Base-by-base conservation (phyloP, 2,329 filamentous ascomycete species). In the Nigrospora oryzae region DNA sequence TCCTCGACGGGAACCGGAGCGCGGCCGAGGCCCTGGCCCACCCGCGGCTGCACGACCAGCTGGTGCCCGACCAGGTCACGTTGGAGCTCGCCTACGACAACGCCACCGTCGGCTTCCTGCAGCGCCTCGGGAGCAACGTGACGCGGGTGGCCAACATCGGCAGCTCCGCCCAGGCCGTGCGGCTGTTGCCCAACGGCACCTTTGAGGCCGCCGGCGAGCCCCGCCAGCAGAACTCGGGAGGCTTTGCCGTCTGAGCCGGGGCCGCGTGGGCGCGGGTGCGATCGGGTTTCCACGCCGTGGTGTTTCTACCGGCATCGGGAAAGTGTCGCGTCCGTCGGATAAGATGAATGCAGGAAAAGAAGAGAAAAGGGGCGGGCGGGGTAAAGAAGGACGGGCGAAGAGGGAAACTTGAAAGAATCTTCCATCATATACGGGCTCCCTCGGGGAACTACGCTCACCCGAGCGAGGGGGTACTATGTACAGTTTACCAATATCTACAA, bases 191-290 rank as follows among this genome's bases (percentile, higher is more conserved):
- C 12, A 84, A 89, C 61, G 75, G 75, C 0, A 68, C 67, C 0
- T 95, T 95, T 61, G 86, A 91, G 61, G 88, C 88, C 0, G 86
- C 82, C 1, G 81, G 86, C 1, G 89, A 95, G 65, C 86, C 88
- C n/a, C 78, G 89, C 51, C 87, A 93, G 69, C 57, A 65, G 30
- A 82, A 84, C 56, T 89, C 84, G 14, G 88, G 79, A 2, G 88
- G 86, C 0, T 79, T 77, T 45, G 67, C 68, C 0, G 63, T 74
- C 6, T 77, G 52, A 63, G 28, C 23, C 7, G 17, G 15, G 5
- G 33, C n/a, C n/a, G n/a, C n/a, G n/a, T n/a, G n/a, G n/a, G n/a
- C n/a, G n/a, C n/a, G n/a, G n/a, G n/a, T n/a, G n/a, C n/a, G n/a
- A n/a, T n/a, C n/a, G n/a, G n/a, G n/a, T n/a, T n/a, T n/a, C n/a